Evolutionary conservation across 139 green algal species (phyloP).

Genomic region (Micractinium sp.): DNA sequence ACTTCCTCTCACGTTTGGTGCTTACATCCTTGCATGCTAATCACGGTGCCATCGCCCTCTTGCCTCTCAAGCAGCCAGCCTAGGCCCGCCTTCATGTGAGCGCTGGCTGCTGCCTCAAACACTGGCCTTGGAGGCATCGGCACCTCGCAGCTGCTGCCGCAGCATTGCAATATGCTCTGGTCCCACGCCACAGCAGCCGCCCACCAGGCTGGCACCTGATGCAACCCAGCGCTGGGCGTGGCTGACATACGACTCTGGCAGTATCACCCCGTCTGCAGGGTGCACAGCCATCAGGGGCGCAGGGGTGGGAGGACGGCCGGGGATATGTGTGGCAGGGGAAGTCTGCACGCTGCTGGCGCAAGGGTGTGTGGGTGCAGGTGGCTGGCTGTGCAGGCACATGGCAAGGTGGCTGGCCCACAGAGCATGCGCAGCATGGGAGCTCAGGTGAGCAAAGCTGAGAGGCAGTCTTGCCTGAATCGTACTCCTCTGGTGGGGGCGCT

Average conservation of each 20-base stretch:
- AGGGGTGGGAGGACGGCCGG: neutral
- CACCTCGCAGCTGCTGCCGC: neutral
- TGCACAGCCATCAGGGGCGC: conserved; percentile 9
- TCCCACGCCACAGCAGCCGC: conserved; percentile 71
- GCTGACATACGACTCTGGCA: conserved; percentile 49
- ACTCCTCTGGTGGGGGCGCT: conserved; percentile 13
- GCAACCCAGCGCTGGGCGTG: conserved; percentile 48
- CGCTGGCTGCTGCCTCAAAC: neutral
- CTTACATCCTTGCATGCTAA: too few species aligned
- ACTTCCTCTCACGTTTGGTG: too few species aligned
- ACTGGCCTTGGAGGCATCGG: neutral
- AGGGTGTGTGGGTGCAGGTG: neutral
- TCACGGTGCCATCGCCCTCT: neutral
- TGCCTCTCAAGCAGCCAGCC: neutral
- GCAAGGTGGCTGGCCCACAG: neutral
- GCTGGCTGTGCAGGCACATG: neutral
- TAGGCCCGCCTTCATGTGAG: neutral
- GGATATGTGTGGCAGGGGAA: neutral
- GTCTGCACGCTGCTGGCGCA: neutral
- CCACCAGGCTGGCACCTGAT: conserved; percentile 58
- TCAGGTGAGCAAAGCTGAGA: neutral
- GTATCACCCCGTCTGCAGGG: conserved; percentile 48
- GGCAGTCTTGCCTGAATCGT: conserved; percentile 3
- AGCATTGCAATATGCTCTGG: conserved; percentile 53
- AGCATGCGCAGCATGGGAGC: neutral